Evolutionary conservation across 768 basidiomycete species (phyloP).

Genomic region (Amanita inopinata): DNA sequence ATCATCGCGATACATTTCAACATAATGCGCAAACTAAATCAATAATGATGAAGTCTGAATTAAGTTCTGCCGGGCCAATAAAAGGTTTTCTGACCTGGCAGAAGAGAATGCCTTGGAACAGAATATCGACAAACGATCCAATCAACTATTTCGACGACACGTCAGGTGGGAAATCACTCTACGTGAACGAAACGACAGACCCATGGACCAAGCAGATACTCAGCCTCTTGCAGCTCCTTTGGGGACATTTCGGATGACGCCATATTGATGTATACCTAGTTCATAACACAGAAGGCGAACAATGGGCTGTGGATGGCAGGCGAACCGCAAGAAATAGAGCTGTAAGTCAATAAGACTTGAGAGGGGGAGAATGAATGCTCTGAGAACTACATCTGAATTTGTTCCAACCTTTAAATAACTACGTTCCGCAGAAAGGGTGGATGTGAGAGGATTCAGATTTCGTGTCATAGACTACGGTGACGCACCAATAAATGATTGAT

Average conservation of each 20-base stretch:
- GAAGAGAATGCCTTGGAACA: slow-evolving; percentile 22
- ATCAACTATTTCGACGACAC: slow-evolving; percentile 16
- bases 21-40: slow-evolving; percentile 22
- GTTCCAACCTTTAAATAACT: too few relatives aligned
- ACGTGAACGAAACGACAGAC: slow-evolving; percentile 11
- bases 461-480: too few relatives aligned
- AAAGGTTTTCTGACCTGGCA: slow-evolving; percentile 21
- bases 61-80: too few relatives aligned
- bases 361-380: too few relatives aligned
- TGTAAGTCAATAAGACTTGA: too few relatives aligned
- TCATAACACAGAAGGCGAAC: too few relatives aligned
- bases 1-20: slow-evolving; percentile 17
- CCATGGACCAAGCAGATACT: slow-evolving; percentile 24
- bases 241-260: slow-evolving; percentile 14
- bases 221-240: slow-evolving; percentile 16
- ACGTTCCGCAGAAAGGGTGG: too few relatives aligned
- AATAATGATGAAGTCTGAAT: neutral
- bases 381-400: too few relatives aligned
- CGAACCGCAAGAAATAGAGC: too few relatives aligned
- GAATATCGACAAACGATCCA: slow-evolving; percentile 19
- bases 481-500: too few relatives aligned
- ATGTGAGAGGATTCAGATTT: too few relatives aligned
- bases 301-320: too few relatives aligned
- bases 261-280: neutral
- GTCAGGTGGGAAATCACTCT: neutral